Percentiles rank a stretch among this genome's conserved stretches.
These are phyloP conservation scores for Fusarium armeniacum DNA, from an alignment of 2,329 filamentous ascomycete genomes.

Conservation along the genomic window DNA sequence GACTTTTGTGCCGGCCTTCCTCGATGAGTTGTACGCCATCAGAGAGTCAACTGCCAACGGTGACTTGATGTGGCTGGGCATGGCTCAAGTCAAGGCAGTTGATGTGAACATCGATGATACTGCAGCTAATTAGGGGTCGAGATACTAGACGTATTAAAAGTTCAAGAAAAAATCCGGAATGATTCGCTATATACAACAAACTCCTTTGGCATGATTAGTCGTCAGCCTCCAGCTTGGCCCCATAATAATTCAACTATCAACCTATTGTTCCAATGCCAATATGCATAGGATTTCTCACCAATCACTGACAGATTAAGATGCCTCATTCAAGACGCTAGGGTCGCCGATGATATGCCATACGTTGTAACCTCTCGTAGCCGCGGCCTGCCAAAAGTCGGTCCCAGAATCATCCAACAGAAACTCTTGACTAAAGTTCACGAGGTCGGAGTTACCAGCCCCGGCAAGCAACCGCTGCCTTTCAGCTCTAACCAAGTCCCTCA, in stretches of 20 bases:
- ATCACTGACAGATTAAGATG: slow-evolving; percentile 13
- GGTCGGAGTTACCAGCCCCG: slow-evolving; percentile 39
- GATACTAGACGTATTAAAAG: neutral
- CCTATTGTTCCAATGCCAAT: slow-evolving; percentile 2
- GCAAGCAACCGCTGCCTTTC: slow-evolving; percentile 50
- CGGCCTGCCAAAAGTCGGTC: slow-evolving; percentile 48
- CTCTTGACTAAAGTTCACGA: slow-evolving; percentile 43
- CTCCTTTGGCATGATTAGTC: slow-evolving; percentile 7
- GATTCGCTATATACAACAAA: slow-evolving; percentile 19
- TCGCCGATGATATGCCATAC: slow-evolving; percentile 51
- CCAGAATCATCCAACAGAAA: slow-evolving; percentile 44
- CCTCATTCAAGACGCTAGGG: slow-evolving; percentile 43
- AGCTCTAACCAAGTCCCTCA: slow-evolving; percentile 52
- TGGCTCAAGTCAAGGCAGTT: slow-evolving; percentile 63
- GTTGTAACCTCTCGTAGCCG: slow-evolving; percentile 41
- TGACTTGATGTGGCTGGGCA: slow-evolving; percentile 65
- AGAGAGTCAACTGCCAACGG: slow-evolving; percentile 63
- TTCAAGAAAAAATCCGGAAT: slow-evolving; percentile 8
- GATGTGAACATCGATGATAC: slow-evolving; percentile 42
- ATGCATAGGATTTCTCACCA: neutral
- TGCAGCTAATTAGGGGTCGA: slow-evolving; percentile 21
- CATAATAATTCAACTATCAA: slow-evolving; percentile 1
- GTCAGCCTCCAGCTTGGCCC: neutral
- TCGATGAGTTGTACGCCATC: slow-evolving; percentile 76
- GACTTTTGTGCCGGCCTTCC: slow-evolving; percentile 85